phyloP scores from a whole-genome alignment of 2,329 filamentous ascomycete species.

The Cylindrodendrum hubeiense region DNA sequence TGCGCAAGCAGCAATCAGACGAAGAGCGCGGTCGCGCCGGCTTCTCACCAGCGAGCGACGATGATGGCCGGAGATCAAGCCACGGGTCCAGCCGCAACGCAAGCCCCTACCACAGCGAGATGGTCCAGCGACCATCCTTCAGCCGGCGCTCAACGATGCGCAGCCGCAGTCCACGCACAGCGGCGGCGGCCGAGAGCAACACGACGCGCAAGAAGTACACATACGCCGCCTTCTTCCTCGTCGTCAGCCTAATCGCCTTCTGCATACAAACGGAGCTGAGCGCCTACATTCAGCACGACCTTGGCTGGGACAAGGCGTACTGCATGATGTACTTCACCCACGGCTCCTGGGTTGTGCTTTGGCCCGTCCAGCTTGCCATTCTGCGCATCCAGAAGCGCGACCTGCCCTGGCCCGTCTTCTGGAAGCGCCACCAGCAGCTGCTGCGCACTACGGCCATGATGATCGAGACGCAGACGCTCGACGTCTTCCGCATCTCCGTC shows the following conservation, averaged over 20 bases:
- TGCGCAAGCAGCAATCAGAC: slow-evolving; percentile 50
- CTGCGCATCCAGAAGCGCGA: slow-evolving; percentile 84
- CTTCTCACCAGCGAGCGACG: slow-evolving; percentile 28
- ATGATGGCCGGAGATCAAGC: slow-evolving; percentile 31
- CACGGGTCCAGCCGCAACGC: slow-evolving; percentile 41
- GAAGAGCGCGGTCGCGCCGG: slow-evolving; percentile 44
- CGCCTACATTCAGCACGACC: slow-evolving; percentile 90
- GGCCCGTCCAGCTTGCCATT: slow-evolving; percentile 85
- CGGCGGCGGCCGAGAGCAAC: slow-evolving; percentile 48
- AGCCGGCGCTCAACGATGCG: slow-evolving; percentile 74
- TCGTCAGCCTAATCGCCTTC: slow-evolving; percentile 87
- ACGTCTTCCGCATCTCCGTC: slow-evolving; percentile 63
- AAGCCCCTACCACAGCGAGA: slow-evolving; percentile 44
- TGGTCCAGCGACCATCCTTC: slow-evolving; percentile 44
- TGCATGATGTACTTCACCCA: slow-evolving; percentile 99
- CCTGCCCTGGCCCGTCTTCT: slow-evolving; percentile 86
- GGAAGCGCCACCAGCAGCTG: slow-evolving; percentile 72
- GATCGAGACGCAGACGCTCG: slow-evolving; percentile 84
- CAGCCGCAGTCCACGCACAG: slow-evolving; percentile 77
- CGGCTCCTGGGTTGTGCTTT: slow-evolving; percentile 91
- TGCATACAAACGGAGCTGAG: slow-evolving; percentile 96
- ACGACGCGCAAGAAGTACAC: slow-evolving; percentile 84
- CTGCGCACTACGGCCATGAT: slow-evolving; percentile 75
- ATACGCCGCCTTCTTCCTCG: slow-evolving; percentile 86
- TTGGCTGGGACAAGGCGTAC: slow-evolving; percentile 98